Evolutionary conservation across 2,329 filamentous ascomycete genomes (phyloP).

Genomic region (Nemania diffusa): DNA sequence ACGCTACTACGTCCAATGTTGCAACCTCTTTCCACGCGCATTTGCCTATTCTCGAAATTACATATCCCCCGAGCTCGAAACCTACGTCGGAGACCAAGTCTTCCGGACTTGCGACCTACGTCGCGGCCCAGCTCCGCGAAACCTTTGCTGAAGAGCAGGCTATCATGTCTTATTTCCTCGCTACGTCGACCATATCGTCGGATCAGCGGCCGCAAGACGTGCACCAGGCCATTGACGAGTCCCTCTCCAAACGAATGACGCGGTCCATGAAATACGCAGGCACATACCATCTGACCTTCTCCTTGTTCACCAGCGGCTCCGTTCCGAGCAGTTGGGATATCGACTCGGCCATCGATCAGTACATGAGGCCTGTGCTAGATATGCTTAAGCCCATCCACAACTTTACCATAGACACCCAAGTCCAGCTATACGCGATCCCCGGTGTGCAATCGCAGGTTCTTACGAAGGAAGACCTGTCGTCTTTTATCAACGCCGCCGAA

Average conservation of each 20-base stretch:
- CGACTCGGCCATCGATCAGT: constrained; percentile 80
- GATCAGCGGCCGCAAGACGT: constrained; percentile 59
- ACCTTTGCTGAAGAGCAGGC: constrained; percentile 90
- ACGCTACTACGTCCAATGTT: constrained; percentile 68
- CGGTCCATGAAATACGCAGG: constrained; percentile 90
- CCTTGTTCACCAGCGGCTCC: constrained; percentile 84
- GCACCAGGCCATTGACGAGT: constrained; percentile 63
- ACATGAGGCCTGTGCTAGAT: constrained; percentile 83
- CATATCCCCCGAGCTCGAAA: constrained; percentile 76
- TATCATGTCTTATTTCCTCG: constrained; percentile 80
- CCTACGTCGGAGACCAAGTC: constrained; percentile 74
- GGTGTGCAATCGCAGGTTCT: constrained; percentile 73
- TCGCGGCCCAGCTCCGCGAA: constrained; percentile 79
- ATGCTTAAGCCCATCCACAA: constrained; percentile 87
- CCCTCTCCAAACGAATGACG: constrained; percentile 76
- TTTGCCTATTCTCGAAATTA: constrained; percentile 77
- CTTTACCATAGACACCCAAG: constrained; percentile 95
- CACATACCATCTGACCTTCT: constrained; percentile 96
- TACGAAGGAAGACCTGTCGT: constrained; percentile 86
- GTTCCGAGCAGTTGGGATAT: constrained; percentile 91
- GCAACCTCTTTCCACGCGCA: constrained; percentile 75
- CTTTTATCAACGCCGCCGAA: constrained; percentile 97
- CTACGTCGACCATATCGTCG: constrained; percentile 64
- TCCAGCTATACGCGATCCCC: constrained; percentile 88
- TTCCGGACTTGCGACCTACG: constrained; percentile 78